These are phyloP conservation scores for Ligustrum vulgare DNA, from an alignment of 257 asterid genomes.

Conservation along the genomic window DNA sequence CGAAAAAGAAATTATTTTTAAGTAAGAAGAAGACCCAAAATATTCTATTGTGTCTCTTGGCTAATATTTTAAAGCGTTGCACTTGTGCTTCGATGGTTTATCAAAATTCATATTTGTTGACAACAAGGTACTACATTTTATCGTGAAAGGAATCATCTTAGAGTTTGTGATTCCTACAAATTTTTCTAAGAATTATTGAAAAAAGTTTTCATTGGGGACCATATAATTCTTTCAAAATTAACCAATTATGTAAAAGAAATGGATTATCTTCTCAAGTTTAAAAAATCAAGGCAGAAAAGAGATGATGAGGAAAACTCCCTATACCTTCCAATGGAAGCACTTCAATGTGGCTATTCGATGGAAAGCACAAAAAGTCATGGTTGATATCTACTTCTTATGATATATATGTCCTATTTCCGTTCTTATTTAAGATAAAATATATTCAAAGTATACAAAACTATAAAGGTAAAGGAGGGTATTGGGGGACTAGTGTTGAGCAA, in stretches of 20 bases:
- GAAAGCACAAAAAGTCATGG: constrained; percentile 43
- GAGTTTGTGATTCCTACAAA: not conserved
- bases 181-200: not conserved
- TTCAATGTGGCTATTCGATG: constrained; percentile 45
- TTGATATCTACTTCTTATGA: constrained; percentile 14
- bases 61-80: no score
- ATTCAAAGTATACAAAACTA: not conserved
- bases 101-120: no score
- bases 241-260: not conserved
- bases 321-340: constrained; percentile 39
- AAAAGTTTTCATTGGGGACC: not conserved
- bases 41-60: no score
- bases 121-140: not conserved
- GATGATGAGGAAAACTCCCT: constrained; percentile 7
- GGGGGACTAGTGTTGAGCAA: no score
- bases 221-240: not conserved
- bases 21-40: no score
- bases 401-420: not conserved
- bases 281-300: not conserved
- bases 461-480: constrained; percentile 14
- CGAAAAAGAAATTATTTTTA: no score
- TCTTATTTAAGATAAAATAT: not conserved
- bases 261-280: not conserved
- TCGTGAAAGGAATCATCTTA: not conserved
- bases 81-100: no score